Evolutionary conservation across 2,329 filamentous ascomycete species (phyloP), one percentile per base, ranked within the genome.

Genomic region (Aspergillus felis): DNA sequence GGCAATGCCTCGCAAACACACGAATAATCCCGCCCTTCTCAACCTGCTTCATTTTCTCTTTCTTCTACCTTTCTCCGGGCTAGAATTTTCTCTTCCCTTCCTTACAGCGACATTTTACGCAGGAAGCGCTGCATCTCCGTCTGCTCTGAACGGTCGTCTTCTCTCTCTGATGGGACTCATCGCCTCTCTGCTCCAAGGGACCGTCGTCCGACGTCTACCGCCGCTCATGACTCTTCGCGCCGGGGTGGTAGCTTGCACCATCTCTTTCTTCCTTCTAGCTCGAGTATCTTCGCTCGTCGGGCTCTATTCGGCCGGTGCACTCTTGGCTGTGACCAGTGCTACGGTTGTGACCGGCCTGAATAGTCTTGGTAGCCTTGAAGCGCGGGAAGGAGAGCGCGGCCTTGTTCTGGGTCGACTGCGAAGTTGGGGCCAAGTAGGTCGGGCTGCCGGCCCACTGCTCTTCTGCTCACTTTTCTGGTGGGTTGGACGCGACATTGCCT

Each of bases 401-500:
- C 87, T 87, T 50, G 95, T 96, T 70, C 78, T 99, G 53, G 94
- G 94, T 3, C 87, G 90, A 57, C 82, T 97, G 65, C 82, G 94
- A 28, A 86, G 84, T 64, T 87, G 84, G 73, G 93, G 94, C 5
- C 94, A 99, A 79, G 83, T 92, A 3, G 94, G 94, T 2, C 84
- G 94, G 35, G 91, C 92, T 0, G 74, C 96, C 10, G 94, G 94
- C 0, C 94, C 94, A 0, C 74, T 99, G 4, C 77, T 96, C 38
- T 99, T 99, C 71, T 97, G 94, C 61, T 91, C 91, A 51, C 80
- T 99, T 56, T 99, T 99, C 78, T 99, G 94, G 94, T 99, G 94
- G 94, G 92, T 91, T 6, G 94, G 94, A 0, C 82, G 94, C 50
- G 89, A 95, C 70, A 82, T 87, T 10, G 94, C 94, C 2, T 99